Base-by-base conservation (phyloP, 2,329 filamentous ascomycete genomes). In the Fonsecaea nubica region DNA sequence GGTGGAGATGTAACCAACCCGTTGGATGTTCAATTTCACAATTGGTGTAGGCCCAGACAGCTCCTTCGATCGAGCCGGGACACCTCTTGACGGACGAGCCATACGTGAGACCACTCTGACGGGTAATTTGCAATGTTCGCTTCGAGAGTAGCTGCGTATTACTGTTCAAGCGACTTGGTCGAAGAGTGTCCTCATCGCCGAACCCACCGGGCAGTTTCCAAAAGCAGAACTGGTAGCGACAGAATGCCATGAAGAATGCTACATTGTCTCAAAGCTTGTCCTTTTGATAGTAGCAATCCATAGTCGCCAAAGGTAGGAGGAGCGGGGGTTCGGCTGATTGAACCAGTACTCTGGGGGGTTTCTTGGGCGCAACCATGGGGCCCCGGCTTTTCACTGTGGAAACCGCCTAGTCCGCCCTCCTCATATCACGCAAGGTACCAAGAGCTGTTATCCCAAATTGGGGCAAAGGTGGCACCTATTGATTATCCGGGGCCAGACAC, bases 161-260 rank as follows among this genome's bases (percentile, higher is more conserved):
- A 9, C 10, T 18, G n/a, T 6, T 50, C 21, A 13, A 30, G 9
- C n/a, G 25, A 5, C 18, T 18, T 9, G 18, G 21, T 12, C 2
- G 7, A 30, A 5, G 21, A 50, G 45, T 9, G 8, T 21, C 45
- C 4, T 18, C 45, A 50, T 50, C 45, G 21, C 25, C 1, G 2
- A 10, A 50, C 25, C 45, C 45, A 30, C 45, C 45, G 45, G 45
- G 45, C 45, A 25, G 18, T 50, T 50, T 50, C 45, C 45, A 10
- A 25, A 50, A 50, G 10, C 18, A 50, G 45, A 50, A 7, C 10
- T 50, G 9, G 21, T 12, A 18, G 40, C 38, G 15, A 50, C 3
- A 50, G 25, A 25, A 6, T 3, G 10, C 40, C 13, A n/a, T 15
- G 40, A n/a, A 15, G 25, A 25, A 50, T 50, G 21, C 45, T 18